Conservation (phyloP, 2,329 filamentous ascomycete genomes). For the Tolypocladium album region DNA sequence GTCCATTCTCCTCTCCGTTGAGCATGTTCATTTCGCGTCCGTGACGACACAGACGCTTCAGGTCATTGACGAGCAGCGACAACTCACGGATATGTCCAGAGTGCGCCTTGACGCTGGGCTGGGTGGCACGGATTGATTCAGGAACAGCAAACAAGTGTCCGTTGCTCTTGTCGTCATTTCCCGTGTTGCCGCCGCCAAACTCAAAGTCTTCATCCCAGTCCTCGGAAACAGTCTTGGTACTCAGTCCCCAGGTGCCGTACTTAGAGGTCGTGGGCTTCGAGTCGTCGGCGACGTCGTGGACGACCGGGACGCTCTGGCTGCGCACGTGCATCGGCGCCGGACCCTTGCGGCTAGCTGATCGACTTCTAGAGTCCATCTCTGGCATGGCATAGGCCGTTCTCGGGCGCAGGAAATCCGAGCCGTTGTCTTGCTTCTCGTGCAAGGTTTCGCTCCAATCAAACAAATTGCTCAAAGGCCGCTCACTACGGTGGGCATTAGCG, state of each 20-base stretch:
- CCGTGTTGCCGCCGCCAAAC: constrained; percentile 42
- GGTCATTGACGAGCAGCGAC: constrained; percentile 69
- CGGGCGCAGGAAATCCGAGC: constrained; percentile 51
- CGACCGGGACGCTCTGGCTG: constrained; percentile 71
- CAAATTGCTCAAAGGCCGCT: constrained; percentile 54
- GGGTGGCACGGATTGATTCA: constrained; percentile 67
- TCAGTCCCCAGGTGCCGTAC: constrained; percentile 73
- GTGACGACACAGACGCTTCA: constrained; percentile 66
- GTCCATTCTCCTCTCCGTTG: constrained; percentile 43
- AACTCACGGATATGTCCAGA: constrained; percentile 77
- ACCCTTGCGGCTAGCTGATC: constrained; percentile 53
- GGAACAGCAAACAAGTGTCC: constrained; percentile 40
- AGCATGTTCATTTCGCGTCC: constrained; percentile 58
- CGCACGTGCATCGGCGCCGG: constrained; percentile 62
- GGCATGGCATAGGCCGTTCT: constrained; percentile 71
- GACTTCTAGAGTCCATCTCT: constrained; percentile 57
- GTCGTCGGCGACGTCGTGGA: constrained; percentile 50
- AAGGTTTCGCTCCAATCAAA: constrained; percentile 70
- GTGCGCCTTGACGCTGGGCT: constrained; percentile 72
- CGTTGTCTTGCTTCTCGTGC: constrained; percentile 49
- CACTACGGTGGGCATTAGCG: constrained; percentile 13
- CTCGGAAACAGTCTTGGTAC: constrained; percentile 70
- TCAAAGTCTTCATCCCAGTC: constrained; percentile 90
- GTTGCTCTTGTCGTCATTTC: constrained; percentile 23
- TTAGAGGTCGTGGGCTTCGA: constrained; percentile 49